A percentile compares a stretch with the other conserved stretches of the same genome.
phyloP scores from a whole-genome alignment of 495 filamentous ascomycete genomes.

The Aspergillus bertholletiae region DNA sequence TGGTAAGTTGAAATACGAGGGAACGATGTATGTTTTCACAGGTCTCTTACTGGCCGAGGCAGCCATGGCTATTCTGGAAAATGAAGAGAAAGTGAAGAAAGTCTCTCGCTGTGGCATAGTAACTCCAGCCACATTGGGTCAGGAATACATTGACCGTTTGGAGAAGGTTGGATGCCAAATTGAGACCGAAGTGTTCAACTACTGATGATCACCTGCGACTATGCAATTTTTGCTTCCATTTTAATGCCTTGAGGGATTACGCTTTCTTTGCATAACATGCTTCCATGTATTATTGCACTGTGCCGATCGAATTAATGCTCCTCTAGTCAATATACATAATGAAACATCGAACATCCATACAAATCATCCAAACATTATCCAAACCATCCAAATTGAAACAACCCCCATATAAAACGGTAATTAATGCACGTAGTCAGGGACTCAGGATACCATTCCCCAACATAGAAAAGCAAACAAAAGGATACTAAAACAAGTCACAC shows the following conservation, averaged over 20 bases:
- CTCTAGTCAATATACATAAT: neutral
- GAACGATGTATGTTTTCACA: constrained; percentile 67
- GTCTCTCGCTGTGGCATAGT: constrained; percentile 67
- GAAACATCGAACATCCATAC: neutral
- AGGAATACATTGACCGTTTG: constrained; percentile 69
- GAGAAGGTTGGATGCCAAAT: constrained; percentile 60
- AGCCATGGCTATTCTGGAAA: constrained; percentile 65
- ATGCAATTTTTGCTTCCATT: neutral
- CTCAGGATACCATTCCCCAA: neutral
- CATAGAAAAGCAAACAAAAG: neutral
- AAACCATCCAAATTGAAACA: neutral
- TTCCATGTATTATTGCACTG: neutral
- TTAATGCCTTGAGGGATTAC: too few relatives aligned
- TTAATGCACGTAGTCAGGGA: neutral
- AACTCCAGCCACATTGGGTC: constrained; percentile 80
- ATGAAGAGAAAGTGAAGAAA: constrained; percentile 53
- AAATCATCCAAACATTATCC: neutral
- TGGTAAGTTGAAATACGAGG: constrained; percentile 55
- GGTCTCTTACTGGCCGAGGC: constrained; percentile 65
- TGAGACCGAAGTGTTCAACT: constrained; percentile 44
- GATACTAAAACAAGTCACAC: neutral
- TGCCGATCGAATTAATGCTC: neutral
- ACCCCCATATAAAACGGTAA: neutral
- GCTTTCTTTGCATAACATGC: neutral
- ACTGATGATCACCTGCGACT: constrained; percentile 10